These are phyloP conservation scores for Calonectria henricotiae DNA, from an alignment of 2,329 filamentous ascomycete species.

Conservation along the genomic window DNA sequence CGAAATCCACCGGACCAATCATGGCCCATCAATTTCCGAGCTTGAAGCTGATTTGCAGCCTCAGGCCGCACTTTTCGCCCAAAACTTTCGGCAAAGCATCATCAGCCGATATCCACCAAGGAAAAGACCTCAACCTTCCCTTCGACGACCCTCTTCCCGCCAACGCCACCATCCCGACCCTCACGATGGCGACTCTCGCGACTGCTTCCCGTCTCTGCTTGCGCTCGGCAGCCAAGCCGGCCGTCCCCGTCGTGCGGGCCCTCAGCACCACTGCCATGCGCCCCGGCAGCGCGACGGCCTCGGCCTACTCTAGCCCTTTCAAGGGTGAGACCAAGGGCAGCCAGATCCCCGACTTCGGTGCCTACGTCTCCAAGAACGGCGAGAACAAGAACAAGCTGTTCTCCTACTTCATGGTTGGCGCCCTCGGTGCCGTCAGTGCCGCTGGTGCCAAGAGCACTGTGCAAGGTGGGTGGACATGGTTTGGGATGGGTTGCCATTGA, in stretches of 20 bases:
- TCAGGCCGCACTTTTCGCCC: constrained; percentile 61
- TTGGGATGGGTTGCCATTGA: constrained; percentile 50
- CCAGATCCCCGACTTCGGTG: constrained; percentile 90
- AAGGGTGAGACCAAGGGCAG: constrained; percentile 72
- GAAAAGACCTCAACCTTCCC: constrained; percentile 68
- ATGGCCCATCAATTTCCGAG: constrained; percentile 65
- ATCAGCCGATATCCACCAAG: constrained; percentile 57
- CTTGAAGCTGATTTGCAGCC: constrained; percentile 58
- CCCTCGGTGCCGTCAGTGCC: constrained; percentile 91
- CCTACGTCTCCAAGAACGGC: constrained; percentile 83
- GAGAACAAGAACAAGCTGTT: constrained; percentile 88
- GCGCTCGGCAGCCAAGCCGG: constrained; percentile 69
- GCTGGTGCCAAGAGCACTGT: constrained; percentile 98
- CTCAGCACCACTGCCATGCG: constrained; percentile 71
- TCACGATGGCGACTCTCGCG: constrained; percentile 78
- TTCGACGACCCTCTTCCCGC: constrained; percentile 48
- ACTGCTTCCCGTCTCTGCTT: constrained; percentile 79
- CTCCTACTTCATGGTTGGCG: constrained; percentile 98
- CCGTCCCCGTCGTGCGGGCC: constrained; percentile 66
- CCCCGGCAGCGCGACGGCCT: constrained; percentile 65
- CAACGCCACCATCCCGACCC: constrained; percentile 53
- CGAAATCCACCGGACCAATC: constrained; percentile 61
- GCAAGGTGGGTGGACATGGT: constrained; percentile 81
- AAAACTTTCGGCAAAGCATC: constrained; percentile 64
- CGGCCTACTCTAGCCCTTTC: constrained; percentile 76